A percentile compares a stretch with the other conserved stretches of the same genome.
Conservation (phyloP, 1,139 yeast species). For the Debaryomyces sp. region DNA sequence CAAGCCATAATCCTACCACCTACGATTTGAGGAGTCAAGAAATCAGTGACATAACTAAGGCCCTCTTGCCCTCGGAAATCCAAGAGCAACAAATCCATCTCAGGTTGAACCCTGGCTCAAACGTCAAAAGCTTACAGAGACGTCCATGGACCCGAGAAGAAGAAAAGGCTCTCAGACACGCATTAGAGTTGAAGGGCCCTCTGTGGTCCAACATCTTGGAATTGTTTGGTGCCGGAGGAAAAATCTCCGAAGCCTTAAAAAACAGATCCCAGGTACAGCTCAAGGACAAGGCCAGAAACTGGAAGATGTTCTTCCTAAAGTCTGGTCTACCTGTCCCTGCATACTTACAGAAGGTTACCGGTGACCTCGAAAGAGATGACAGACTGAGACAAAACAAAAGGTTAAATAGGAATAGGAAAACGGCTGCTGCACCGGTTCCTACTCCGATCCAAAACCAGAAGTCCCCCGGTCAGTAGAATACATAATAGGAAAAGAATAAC, state of each 20-base stretch:
- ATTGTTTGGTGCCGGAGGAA: conserved; percentile 90
- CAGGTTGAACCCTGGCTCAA: conserved; percentile 33
- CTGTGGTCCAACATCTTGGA: conserved; percentile 91
- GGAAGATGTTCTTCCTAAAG: conserved; percentile 85
- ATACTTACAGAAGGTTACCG: conserved; percentile 81
- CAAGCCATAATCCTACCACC: background rate
- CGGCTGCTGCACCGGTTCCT: conserved; percentile 48
- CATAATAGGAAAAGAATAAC: background rate
- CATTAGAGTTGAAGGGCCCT: conserved; percentile 83
- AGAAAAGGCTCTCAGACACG: conserved; percentile 81
- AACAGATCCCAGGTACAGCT: conserved; percentile 88
- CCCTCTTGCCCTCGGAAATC: conserved; percentile 50
- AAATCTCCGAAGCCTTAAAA: conserved; percentile 77
- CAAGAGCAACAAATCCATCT: conserved; percentile 49
- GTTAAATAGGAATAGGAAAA: conserved; percentile 32
- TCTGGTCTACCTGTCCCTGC: conserved; percentile 73
- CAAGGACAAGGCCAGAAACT: conserved; percentile 93
- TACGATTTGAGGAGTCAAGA: conserved; percentile 17
- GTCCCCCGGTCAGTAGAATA: background rate
- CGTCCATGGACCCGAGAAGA: conserved; percentile 90
- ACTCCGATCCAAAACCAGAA: conserved; percentile 12
- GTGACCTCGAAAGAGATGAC: conserved; percentile 68
- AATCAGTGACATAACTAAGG: conserved; percentile 28
- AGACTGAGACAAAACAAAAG: conserved; percentile 28
- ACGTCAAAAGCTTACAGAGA: conserved; percentile 38